A percentile compares a stretch with the other conserved stretches of the same genome.
phyloP scores from a whole-genome alignment of 2,329 filamentous ascomycete genomes.

The Colletotrichum sojae region DNA sequence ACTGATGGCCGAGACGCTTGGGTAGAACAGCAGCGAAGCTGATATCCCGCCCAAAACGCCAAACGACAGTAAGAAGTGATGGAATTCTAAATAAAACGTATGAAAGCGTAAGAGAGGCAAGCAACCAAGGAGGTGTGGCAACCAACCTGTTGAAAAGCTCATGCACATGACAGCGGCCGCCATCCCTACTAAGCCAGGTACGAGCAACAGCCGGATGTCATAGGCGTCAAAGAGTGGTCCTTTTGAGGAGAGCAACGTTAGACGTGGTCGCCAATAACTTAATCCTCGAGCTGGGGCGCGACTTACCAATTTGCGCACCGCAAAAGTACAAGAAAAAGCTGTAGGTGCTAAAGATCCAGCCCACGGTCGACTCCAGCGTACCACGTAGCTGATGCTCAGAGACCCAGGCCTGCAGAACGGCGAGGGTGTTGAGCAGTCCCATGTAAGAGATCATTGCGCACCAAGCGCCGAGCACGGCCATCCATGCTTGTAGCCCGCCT shows the following conservation, averaged over 20 bases:
- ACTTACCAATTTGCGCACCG: conserved; percentile 73
- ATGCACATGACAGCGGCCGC: conserved; percentile 70
- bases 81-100: conserved; percentile 66
- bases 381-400: conserved; percentile 72
- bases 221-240: conserved; percentile 79
- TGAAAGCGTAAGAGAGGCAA: background rate
- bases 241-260: conserved; percentile 18
- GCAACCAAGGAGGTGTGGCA: background rate
- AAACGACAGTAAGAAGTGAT: conserved; percentile 80
- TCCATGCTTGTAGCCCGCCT: conserved; percentile 77
- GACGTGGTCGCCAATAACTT: background rate
- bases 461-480: conserved; percentile 80
- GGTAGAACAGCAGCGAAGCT: conserved; percentile 78
- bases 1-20: too few species aligned
- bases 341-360: conserved; percentile 82
- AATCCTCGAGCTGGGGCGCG: too few species aligned
- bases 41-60: conserved; percentile 76
- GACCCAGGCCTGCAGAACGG: conserved; percentile 77
- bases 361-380: conserved; percentile 71
- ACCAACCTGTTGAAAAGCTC: conserved; percentile 67
- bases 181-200: conserved; percentile 69
- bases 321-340: conserved; percentile 80
- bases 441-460: conserved; percentile 75
- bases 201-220: conserved; percentile 72
- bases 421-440: conserved; percentile 77